Base-by-base conservation (phyloP, 2,329 filamentous ascomycete species). In the Clonostachys rosea region DNA sequence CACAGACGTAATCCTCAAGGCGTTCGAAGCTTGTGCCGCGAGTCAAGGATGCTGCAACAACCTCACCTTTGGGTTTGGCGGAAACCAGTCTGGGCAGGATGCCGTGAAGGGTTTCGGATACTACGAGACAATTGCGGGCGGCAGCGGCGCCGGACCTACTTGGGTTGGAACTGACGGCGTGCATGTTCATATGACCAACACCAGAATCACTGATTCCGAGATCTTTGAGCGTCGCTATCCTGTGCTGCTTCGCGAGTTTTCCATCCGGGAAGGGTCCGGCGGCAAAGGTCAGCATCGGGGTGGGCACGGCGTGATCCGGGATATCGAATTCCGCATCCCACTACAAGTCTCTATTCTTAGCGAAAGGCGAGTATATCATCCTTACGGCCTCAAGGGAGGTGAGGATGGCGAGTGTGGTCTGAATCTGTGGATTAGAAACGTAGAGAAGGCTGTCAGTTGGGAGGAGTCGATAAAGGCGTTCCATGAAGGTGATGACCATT, bases 381-480 rank as follows among this genome's bases (percentile, higher is more conserved):
- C 69, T 1, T 67, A 68, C 16, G 57, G 92, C 0, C 75, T 96
- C 49, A 84, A 83, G 18, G 92, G 92, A 1, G 92, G 92, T 5
- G 85, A 84, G 48, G 86, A 92, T 51, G 92, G 83, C 0, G 69
- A 81, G 55, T 86, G 87, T 44, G 92, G 92, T 0, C 69, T 91
- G 51, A 97, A 97, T 56, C 71, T 95, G 42, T 97, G 92, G 92
- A 84, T 95, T 34, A 75, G 89, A 8, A 85, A 80, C 50, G 84
- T 92, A 46, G 71, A 75, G 54, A 82, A 81, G 63, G 69, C 69
- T 2, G 24, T 30, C 9, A 73, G 73, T 56, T 74, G 73, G 61
- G 73, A 75, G 63, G 63, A 66, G 49, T 69, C 69, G 16, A 60
- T 70, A 46, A 66, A 63, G 53, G 56, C 64, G 48, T 58, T 75